Base-by-base conservation (phyloP, 2,329 filamentous ascomycete species). In the Paramyrothecium roridum region DNA sequence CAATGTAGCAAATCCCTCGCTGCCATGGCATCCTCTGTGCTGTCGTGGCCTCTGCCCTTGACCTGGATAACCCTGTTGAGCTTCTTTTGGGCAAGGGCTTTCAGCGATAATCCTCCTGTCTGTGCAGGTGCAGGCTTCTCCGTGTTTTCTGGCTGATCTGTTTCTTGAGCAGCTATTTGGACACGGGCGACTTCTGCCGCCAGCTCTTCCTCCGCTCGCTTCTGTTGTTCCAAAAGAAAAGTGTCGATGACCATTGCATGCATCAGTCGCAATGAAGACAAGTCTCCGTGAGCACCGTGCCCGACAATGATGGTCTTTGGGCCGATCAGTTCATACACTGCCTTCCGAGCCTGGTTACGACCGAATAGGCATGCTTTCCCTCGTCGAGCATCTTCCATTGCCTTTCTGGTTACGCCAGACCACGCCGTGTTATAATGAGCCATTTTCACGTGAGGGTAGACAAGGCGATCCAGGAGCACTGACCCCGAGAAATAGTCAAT, bases 401-500 rank as follows among this genome's bases (percentile, higher is more conserved):
- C 68, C 2, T 55, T 56, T 26, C 63, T 63, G 0, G 71, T 74
- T 2, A 85, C 74, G 1, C 82, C 81, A 0, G 80, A 82, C 57
- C 66, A 82, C 3, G 65, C 69, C 0, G 78, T 82, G 61, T 81
- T 80, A 61, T 75, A 75, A 60, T 83, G 76, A 6, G 62, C 52
- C 72, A 84, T 78, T 10, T 61, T 61, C 0, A 76, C 70, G 12
- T 71, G 64, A 0, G 82, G 81, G 49, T 67, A 75, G 3, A 84
- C 80, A 2, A 84, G 70, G 7, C 67, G 72, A 63, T 85, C 77
- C 30, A 85, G 63, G 1, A 85, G 73, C 12, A 78, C 61, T 16
- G 73, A 62, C 3, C 74, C 71, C 1, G 76, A 74, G 61, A 82
- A 81, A 61, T 79, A 81, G 62, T 83, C 81, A 23, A 84, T 62